These are phyloP conservation scores for Dovyalis caffra DNA, from an alignment of 345 rosid species.

Conservation along the genomic window DNA sequence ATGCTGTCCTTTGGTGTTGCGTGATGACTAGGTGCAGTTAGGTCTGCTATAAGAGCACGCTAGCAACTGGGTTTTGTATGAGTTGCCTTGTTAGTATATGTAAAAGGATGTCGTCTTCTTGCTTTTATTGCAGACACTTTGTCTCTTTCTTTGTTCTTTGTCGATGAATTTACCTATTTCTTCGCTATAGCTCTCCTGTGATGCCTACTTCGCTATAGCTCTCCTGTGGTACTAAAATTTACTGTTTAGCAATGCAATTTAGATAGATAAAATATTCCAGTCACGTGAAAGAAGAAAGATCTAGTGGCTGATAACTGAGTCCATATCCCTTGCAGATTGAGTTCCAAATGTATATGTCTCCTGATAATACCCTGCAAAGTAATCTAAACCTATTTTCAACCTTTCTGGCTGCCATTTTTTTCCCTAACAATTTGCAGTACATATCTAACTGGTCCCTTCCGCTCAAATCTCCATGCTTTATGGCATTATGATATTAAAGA, in stretches of 20 bases:
- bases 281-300: too few relatives aligned
- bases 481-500: neutral
- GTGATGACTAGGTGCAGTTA: constrained; percentile 16
- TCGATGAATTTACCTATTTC: neutral
- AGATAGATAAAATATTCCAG: too few relatives aligned
- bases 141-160: constrained; percentile 10
- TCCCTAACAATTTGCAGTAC: neutral
- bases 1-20: constrained; percentile 9
- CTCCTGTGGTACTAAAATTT: too few relatives aligned
- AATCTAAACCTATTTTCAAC: neutral
- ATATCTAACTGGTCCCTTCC: neutral
- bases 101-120: constrained; percentile 20
- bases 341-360: neutral
- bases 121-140: constrained; percentile 23
- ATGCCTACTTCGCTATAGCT: too few relatives aligned
- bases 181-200: too few relatives aligned
- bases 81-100: constrained; percentile 13
- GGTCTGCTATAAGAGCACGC: constrained; percentile 22
- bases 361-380: neutral
- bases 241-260: too few relatives aligned
- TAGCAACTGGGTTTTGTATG: neutral
- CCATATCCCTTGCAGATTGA: neutral
- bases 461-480: neutral
- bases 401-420: neutral
- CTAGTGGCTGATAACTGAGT: too few relatives aligned